Conservation (phyloP, 495 filamentous ascomycete genomes). For the Daldinia loculata region DNA sequence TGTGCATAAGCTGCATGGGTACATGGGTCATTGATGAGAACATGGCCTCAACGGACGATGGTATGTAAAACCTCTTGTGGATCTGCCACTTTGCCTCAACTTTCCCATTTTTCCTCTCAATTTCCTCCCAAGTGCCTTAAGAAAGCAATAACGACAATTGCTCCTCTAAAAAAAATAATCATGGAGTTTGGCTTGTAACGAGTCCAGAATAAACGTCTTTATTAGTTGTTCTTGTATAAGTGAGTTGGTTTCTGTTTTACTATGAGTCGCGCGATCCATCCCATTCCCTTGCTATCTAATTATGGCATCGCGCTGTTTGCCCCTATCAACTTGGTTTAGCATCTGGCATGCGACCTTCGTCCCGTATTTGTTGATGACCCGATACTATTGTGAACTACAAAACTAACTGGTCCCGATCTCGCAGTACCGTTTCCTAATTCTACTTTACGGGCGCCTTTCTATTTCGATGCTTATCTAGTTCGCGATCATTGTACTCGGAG, state of each 20-base stretch:
- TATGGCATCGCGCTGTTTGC: conserved; percentile 23
- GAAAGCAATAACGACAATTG: conserved; percentile 27
- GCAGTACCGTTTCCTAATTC: conserved; percentile 46
- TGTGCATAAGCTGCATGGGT: conserved; percentile 9
- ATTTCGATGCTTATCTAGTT: conserved; percentile 48
- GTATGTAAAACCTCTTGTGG: conserved; percentile 23
- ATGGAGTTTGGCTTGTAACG: conserved; percentile 39
- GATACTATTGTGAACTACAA: conserved; percentile 7
- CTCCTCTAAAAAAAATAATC: conserved; percentile 17
- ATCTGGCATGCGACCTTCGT: conserved; percentile 35
- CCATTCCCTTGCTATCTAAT: conserved; percentile 6
- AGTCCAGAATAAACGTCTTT: conserved; percentile 24
- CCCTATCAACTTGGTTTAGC: conserved; percentile 20
- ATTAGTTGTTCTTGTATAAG: conserved; percentile 45
- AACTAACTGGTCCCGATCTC: conserved; percentile 34
- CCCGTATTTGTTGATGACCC: conserved; percentile 5
- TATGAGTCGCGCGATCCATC: conserved; percentile 15
- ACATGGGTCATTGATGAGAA: conserved; percentile 11
- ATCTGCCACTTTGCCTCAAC: conserved; percentile 43
- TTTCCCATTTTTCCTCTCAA: conserved; percentile 24
- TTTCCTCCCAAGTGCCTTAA: conserved; percentile 6
- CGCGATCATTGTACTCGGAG: conserved; percentile 47
- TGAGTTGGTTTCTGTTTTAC: conserved; percentile 28
- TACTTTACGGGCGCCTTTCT: conserved; percentile 35
- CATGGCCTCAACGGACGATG: conserved; percentile 29